Evolutionary conservation across 257 asterid species (phyloP), one percentile per base, ranked within the genome.

Genomic region (Dorcoceras hygrometricum): DNA sequence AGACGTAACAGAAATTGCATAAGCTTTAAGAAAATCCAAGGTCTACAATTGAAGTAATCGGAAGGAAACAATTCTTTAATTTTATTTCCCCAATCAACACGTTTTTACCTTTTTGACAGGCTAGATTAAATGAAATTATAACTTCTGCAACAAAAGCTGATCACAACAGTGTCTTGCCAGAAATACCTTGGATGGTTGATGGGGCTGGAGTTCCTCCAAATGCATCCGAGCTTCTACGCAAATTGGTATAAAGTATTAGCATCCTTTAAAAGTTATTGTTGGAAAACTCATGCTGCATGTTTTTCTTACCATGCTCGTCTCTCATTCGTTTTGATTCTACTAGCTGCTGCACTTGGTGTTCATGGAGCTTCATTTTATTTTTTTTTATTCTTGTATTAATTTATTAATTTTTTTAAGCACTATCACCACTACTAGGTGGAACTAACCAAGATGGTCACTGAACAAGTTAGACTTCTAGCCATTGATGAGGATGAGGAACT

Each of bases 401-500:
- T 10, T 68, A 39, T 9, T 56, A 54, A 60, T 46, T 48, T 10
- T 68, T 36, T 9, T 56, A 54, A 23, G 57, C 31, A 8, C 31
- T 58, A 69, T 50, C 48, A 68, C 73, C 3, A 12, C 50, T 46
- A 71, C 68, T 67, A 94, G 99, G 95, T 81, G 76, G 79, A 83
- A 66, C 73, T 87, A 80, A 89, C 97, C 28, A 94, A 85, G 85
- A 87, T 87, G 83, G 96, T 94, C 31, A 94, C 99, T 0, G 97
- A 94, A 80, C 99, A 88, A 90, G 96, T 90, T 67, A 75, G 82
- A 62, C 46, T 82, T 74, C 80, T 87, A n/a, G 99, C 99, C 66
- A 87, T 74, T 82, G 97, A 90, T 55, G 99, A 94, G 80, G 81
- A 77, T 63, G 99, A 88, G 79, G 86, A 87, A 81, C 96, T 94